Conservation (phyloP, 306 rosid genomes). For the Citrullus colocynthis region DNA sequence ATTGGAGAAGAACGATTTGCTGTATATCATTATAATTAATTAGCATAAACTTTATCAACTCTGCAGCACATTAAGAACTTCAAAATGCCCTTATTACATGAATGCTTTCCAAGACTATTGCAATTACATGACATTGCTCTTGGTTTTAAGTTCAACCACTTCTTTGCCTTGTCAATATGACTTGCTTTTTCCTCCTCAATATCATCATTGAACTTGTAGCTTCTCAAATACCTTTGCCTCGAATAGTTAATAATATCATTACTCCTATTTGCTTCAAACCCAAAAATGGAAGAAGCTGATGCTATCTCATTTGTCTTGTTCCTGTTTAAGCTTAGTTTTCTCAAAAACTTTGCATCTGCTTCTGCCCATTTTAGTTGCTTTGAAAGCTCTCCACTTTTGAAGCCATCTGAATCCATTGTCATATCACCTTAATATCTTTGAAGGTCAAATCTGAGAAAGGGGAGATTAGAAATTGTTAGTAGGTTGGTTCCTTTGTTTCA, state of each 20-base stretch:
- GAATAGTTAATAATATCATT: background rate
- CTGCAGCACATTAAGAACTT: background rate
- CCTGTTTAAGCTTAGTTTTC: background rate
- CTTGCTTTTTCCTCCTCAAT: background rate
- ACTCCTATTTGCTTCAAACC: background rate
- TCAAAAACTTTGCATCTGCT: background rate
- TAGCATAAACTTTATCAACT: background rate
- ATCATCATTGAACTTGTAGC: background rate
- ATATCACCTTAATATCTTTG: too few relatives aligned
- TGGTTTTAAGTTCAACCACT: background rate
- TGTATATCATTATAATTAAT: too few relatives aligned
- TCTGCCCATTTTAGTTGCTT: background rate
- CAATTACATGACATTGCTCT: background rate
- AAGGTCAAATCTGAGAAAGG: background rate
- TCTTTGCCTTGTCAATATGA: background rate
- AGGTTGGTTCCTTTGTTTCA: too few relatives aligned
- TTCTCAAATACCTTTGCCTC: constrained; percentile 1
- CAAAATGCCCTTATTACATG: background rate
- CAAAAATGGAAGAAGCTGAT: background rate
- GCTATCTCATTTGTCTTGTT: background rate
- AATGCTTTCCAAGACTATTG: background rate
- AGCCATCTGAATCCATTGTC: background rate
- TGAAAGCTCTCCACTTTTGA: background rate
- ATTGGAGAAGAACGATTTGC: too few relatives aligned
- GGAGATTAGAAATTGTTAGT: too few relatives aligned